Evolutionary conservation across 2,329 filamentous ascomycete species (phyloP), one percentile per base, ranked within the genome.

Genomic region (Fusarium verrucosum): DNA sequence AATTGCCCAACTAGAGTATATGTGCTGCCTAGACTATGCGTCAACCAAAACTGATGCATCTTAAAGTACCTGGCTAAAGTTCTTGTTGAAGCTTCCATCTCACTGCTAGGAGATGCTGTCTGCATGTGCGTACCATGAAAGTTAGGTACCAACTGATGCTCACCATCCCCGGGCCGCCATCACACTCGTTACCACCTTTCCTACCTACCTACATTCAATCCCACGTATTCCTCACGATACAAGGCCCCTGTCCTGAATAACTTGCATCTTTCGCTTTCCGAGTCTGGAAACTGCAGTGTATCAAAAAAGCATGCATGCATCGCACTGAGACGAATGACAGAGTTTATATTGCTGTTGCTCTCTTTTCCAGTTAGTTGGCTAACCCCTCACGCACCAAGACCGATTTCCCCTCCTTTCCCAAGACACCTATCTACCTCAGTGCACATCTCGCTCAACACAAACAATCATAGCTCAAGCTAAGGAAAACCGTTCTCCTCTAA

Each of bases 351-450:
- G 49, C 42, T 60, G 49, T 49, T 45, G 45, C 30, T 50, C 51
- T 35, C 30, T 36, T 20, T n/a, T 32, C 36, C 28, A 41, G 22
- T 33, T 65, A 38, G 54, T 53, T 43, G 42, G 38, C 62, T 69
- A 65, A 67, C 69, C 66, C 62, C 69, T 71, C 69, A 70, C 63
- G 55, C 63, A 68, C 54, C 63, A 58, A 58, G 30, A 36, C 47
- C 46, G 14, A 50, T 33, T 33, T 40, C 59, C 52, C 63, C 50
- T 51, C 52, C 41, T 47, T 62, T 41, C 45, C 46, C 41, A 46
- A 58, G 64, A 41, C 37, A 58, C 35, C 55, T 50, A 41, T 20
- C 26, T 33, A 26, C 25, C 25, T 26, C n/a, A n/a, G n/a, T n/a
- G 26, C 38, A 38, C 50, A 45, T 51, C 23, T 63, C 20, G 33